Percentiles rank a stretch among this genome's conserved stretches.
Conservation (phyloP, 257 asterid genomes). For the Schizonepeta tenuifolia region DNA sequence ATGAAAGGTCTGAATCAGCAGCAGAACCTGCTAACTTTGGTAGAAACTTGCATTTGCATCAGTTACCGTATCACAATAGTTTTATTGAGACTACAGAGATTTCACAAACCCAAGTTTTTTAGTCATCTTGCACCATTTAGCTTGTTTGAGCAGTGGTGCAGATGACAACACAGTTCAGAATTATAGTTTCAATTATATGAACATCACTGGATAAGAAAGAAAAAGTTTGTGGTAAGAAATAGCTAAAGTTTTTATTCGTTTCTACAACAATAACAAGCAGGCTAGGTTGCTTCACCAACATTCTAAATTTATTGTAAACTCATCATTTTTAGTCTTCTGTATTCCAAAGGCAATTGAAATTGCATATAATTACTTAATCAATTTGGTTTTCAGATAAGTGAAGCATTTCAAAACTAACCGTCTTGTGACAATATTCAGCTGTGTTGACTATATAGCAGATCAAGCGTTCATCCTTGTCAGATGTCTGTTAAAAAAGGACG, state of each 20-base stretch:
- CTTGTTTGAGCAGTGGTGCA: slow-evolving; percentile 2
- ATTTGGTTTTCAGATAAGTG: slow-evolving; percentile 15
- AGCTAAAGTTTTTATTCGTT: slow-evolving; percentile 5
- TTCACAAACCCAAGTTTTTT: neutral
- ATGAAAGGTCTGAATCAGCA: slow-evolving; percentile 12
- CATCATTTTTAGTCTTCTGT: slow-evolving; percentile 25
- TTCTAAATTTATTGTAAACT: slow-evolving; percentile 21
- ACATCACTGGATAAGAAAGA: slow-evolving; percentile 6
- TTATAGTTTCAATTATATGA: slow-evolving; percentile 7
- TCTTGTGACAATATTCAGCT: slow-evolving; percentile 98
- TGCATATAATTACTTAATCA: slow-evolving; percentile 7
- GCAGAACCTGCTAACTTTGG: slow-evolving; percentile 9
- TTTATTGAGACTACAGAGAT: slow-evolving; percentile 1
- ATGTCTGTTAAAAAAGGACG: slow-evolving; percentile 65
- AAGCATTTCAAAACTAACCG: slow-evolving; percentile 57
- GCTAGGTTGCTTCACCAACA: slow-evolving; percentile 6
- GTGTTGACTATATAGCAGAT: slow-evolving; percentile 97
- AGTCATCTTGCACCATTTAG: slow-evolving; percentile 1
- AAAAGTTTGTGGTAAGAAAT: neutral
- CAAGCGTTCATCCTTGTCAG: slow-evolving; percentile 94
- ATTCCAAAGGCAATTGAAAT: slow-evolving; percentile 5
- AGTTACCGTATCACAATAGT: neutral
- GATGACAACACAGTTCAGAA: neutral
- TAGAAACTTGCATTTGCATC: slow-evolving; percentile 4
- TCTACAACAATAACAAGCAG: slow-evolving; percentile 22